These are phyloP conservation scores for Leccinum aurantiacum DNA, from an alignment of 768 basidiomycete species.

Conservation along the genomic window DNA sequence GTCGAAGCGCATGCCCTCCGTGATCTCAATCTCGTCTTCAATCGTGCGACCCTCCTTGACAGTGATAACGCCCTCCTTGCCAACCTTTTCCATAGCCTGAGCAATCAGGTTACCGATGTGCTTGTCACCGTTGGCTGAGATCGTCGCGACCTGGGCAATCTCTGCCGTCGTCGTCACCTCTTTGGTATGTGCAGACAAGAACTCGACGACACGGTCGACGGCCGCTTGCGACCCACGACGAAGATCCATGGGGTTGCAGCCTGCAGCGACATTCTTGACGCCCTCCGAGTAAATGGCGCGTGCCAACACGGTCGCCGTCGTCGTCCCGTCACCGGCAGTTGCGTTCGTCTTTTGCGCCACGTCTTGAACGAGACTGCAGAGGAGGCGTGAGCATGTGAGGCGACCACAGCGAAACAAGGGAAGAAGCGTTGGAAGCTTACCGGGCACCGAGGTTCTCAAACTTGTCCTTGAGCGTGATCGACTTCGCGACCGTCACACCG, in stretches of 20 bases:
- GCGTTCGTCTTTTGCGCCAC: conserved; percentile 98
- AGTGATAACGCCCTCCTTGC: conserved; percentile 99
- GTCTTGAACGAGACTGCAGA: conserved; percentile 81
- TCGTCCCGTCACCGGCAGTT: conserved; percentile 95
- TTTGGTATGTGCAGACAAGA: conserved; percentile 84
- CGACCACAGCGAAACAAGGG: not conserved
- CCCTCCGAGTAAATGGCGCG: conserved; percentile 98
- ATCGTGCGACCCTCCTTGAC: conserved; percentile 99
- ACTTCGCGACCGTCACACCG: conserved; percentile 97
- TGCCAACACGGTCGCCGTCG: conserved; percentile 95
- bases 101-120: conserved; percentile 95
- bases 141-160: conserved; percentile 99
- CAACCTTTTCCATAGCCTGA: conserved; percentile 99
- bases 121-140: conserved; percentile 76
- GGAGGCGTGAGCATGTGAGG: conserved; percentile 7
- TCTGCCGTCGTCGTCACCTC: conserved; percentile 96
- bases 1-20: conserved; percentile 99
- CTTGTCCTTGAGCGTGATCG: conserved; percentile 93
- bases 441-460: conserved; percentile 98
- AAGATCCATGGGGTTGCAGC: conserved; percentile 99
- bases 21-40: conserved; percentile 98
- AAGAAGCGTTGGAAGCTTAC: conserved; percentile 44
- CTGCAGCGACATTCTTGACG: conserved; percentile 98
- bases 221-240: conserved; percentile 97
- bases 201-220: conserved; percentile 91